Evolutionary conservation across 345 rosid genomes (phyloP).

Genomic region (Hypericum perforatum): DNA sequence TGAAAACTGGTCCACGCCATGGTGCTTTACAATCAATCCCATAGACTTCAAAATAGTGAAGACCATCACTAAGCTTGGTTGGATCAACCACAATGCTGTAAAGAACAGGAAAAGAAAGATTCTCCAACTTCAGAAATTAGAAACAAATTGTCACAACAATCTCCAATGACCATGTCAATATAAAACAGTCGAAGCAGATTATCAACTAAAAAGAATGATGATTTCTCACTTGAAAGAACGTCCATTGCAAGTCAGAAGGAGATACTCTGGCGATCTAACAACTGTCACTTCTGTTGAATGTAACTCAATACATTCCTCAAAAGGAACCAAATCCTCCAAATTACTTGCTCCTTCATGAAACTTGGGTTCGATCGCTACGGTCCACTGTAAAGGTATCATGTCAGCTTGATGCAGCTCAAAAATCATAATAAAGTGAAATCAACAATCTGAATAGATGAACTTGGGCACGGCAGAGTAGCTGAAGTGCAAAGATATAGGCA

Average conservation of each 20-base stretch:
- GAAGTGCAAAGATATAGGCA: too few relatives aligned
- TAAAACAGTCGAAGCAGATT: not conserved
- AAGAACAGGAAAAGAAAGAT: conserved; percentile 14
- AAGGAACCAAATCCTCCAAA: conserved; percentile 82
- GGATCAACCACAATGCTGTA: conserved; percentile 93
- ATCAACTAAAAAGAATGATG: conserved; percentile 7
- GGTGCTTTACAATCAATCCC: conserved; percentile 94
- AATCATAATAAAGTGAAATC: conserved; percentile 9
- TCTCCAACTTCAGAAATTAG: too few relatives aligned
- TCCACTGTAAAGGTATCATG: conserved; percentile 55
- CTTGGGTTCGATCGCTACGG: conserved; percentile 78
- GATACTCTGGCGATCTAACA: conserved; percentile 74
- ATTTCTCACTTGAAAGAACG: conserved; percentile 86
- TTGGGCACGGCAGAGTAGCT: not conserved
- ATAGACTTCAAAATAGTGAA: conserved; percentile 80
- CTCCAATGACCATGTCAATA: not conserved
- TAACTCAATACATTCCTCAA: conserved; percentile 83
- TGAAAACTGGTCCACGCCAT: conserved; percentile 87
- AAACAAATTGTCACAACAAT: too few relatives aligned
- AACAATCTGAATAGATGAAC: conserved; percentile 5
- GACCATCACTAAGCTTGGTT: conserved; percentile 64
- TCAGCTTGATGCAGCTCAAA: conserved; percentile 5
- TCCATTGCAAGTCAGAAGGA: conserved; percentile 83
- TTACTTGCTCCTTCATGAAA: conserved; percentile 94
- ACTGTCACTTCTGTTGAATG: conserved; percentile 58